Conservation (phyloP, 2,329 filamentous ascomycete species). For the Talaromyces marneffei region DNA sequence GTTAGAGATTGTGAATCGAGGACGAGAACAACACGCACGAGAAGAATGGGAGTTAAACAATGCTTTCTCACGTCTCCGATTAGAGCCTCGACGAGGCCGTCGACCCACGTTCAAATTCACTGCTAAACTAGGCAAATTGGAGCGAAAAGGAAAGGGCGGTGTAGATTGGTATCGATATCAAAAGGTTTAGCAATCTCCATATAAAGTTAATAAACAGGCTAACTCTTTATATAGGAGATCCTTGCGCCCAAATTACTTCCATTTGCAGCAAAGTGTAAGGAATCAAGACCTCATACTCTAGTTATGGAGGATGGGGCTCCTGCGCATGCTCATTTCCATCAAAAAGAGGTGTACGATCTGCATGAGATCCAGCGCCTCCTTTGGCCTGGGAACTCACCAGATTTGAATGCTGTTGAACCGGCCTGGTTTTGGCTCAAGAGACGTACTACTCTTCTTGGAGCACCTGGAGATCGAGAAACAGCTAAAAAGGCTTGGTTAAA, state of each 20-base stretch:
- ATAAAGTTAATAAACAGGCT: background rate
- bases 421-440: conserved; percentile 5
- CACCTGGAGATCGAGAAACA: background rate
- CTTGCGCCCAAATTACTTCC: background rate
- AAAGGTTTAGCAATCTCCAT: background rate
- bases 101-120: background rate
- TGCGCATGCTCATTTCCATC: background rate
- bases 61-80: background rate
- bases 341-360: background rate
- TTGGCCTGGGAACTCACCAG: conserved; percentile 9
- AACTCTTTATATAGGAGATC: background rate
- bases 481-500: conserved; percentile 9
- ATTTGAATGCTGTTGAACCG: conserved; percentile 8
- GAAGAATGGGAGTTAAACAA: background rate
- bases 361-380: background rate
- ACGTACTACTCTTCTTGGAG: background rate
- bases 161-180: background rate
- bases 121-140: background rate
- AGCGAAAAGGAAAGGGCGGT: background rate
- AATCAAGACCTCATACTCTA: background rate
- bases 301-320: background rate
- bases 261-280: background rate
- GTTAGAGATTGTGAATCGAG: background rate
- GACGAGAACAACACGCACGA: background rate
- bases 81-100: background rate